A percentile compares a stretch with the other conserved stretches of the same genome.
These are phyloP conservation scores for Singerocomus inundabilis DNA, from an alignment of 1,284 basidiomycete genomes.

Conservation along the genomic window DNA sequence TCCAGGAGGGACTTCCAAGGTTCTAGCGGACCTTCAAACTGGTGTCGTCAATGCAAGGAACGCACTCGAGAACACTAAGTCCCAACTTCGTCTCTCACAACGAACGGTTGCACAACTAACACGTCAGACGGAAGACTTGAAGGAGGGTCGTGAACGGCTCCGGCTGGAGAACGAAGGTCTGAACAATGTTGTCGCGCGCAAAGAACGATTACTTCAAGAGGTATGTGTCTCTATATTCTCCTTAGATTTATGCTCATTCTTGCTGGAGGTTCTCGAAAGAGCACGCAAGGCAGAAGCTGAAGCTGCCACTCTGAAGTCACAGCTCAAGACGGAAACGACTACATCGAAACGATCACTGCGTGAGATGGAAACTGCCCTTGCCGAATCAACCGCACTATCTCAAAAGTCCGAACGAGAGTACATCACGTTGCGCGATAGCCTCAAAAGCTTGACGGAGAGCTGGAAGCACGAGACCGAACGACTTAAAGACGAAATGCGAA, in stretches of 20 bases:
- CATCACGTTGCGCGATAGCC: conserved; percentile 67
- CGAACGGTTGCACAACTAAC: conserved; percentile 77
- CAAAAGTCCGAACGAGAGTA: conserved; percentile 80
- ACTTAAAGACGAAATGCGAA: conserved; percentile 67
- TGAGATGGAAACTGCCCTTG: conserved; percentile 70
- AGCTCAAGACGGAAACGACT: conserved; percentile 70
- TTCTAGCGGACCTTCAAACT: conserved; percentile 77
- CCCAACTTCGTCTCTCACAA: conserved; percentile 74
- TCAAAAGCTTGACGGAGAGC: conserved; percentile 64
- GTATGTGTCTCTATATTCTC: conserved; percentile 38
- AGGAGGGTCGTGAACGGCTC: conserved; percentile 77
- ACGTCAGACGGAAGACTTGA: conserved; percentile 80
- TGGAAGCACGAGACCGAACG: conserved; percentile 68
- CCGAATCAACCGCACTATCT: conserved; percentile 71
- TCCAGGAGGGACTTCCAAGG: conserved; percentile 78
- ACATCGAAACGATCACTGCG: conserved; percentile 70
- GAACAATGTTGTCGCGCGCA: conserved; percentile 81
- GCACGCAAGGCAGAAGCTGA: conserved; percentile 81
- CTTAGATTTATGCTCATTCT: not conserved
- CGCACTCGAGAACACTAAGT: conserved; percentile 80
- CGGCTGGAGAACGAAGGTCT: conserved; percentile 81
- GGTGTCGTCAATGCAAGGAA: conserved; percentile 77
- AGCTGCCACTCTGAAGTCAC: conserved; percentile 57
- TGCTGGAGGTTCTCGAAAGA: conserved; percentile 65
- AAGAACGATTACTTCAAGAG: conserved; percentile 82